These are phyloP conservation scores for Fusarium ambrosium DNA, from an alignment of 2,329 filamentous ascomycete genomes.

Conservation along the genomic window DNA sequence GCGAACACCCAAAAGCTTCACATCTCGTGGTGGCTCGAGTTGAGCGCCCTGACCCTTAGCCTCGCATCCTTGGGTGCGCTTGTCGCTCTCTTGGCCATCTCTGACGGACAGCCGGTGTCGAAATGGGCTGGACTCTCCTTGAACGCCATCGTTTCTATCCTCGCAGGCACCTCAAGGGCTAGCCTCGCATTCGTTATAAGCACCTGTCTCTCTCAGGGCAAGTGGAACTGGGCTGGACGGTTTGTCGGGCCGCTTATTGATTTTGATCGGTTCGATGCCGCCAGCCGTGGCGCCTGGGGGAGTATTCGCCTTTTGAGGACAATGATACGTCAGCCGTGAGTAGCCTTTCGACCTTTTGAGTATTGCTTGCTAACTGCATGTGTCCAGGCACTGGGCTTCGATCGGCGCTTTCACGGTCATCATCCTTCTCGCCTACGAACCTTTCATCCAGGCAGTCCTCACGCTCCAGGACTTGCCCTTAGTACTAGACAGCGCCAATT, in stretches of 20 bases:
- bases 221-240: slow-evolving; percentile 31
- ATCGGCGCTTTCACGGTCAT: slow-evolving; percentile 4
- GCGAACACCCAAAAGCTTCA: background rate
- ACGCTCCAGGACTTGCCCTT: background rate
- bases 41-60: background rate
- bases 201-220: slow-evolving; percentile 22
- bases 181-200: slow-evolving; percentile 13
- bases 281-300: slow-evolving; percentile 21
- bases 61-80: background rate
- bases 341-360: background rate
- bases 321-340: slow-evolving; percentile 10
- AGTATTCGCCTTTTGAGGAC: slow-evolving; percentile 5
- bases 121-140: background rate
- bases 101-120: background rate
- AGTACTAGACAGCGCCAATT: background rate
- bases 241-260: slow-evolving; percentile 7
- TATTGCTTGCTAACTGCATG: too few species aligned
- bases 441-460: slow-evolving; percentile 16
- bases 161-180: slow-evolving; percentile 13
- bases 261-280: slow-evolving; percentile 34
- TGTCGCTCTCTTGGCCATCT: background rate
- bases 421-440: slow-evolving; percentile 12
- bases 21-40: background rate
- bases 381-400: background rate
- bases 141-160: slow-evolving; percentile 16